These are phyloP conservation scores for Juglanconis sp. DNA, from an alignment of 2,329 filamentous ascomycete species.

Conservation along the genomic window DNA sequence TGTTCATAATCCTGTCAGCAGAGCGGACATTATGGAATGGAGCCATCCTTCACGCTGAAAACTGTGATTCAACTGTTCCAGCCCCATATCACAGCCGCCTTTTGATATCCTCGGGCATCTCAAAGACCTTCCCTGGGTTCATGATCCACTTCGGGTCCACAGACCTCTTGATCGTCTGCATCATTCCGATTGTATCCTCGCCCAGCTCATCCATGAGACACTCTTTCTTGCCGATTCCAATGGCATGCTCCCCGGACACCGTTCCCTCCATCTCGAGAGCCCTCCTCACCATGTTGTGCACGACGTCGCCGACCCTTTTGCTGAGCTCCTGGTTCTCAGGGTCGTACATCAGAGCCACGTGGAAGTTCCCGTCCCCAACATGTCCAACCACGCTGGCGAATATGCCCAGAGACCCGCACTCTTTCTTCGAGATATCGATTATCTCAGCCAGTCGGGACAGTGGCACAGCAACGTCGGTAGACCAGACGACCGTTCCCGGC, in stretches of 20 bases:
- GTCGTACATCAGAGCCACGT: constrained; percentile 41
- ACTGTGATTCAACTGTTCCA: too few relatives aligned
- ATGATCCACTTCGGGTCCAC: constrained; percentile 54
- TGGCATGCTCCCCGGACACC: constrained; percentile 64
- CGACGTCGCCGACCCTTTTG: constrained; percentile 42
- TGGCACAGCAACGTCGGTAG: constrained; percentile 77
- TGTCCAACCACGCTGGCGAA: constrained; percentile 62
- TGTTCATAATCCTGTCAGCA: too few relatives aligned
- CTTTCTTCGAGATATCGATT: constrained; percentile 63
- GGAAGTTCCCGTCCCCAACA: constrained; percentile 68
- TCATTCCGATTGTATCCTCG: constrained; percentile 57
- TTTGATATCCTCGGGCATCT: constrained; percentile 12
- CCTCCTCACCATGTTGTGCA: constrained; percentile 63
- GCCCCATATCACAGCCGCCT: not conserved
- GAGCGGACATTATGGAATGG: too few relatives aligned
- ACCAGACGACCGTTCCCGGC: constrained; percentile 65
- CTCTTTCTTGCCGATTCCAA: constrained; percentile 54
- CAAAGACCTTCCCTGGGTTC: constrained; percentile 44
- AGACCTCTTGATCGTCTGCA: constrained; percentile 61
- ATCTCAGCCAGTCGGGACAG: constrained; percentile 69
- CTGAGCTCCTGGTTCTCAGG: constrained; percentile 47
- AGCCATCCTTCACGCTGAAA: too few relatives aligned
- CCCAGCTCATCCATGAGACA: constrained; percentile 54
- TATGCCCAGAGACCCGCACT: constrained; percentile 54
- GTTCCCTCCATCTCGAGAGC: constrained; percentile 68